A percentile compares a stretch with the other conserved stretches of the same genome.
These are phyloP conservation scores for Mycena capillaripes DNA, from an alignment of 768 basidiomycete genomes.

Conservation along the genomic window DNA sequence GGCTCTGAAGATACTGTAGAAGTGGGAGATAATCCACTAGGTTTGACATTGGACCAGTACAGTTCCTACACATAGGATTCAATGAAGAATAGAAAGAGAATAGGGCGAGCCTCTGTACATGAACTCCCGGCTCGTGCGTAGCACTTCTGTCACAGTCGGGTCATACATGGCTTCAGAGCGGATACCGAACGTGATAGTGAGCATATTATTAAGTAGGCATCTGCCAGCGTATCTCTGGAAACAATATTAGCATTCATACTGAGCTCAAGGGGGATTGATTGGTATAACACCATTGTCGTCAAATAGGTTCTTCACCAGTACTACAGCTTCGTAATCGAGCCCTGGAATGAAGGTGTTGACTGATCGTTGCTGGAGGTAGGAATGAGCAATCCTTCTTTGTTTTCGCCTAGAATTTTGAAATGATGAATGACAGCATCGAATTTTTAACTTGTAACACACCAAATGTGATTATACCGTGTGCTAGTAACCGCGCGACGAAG, in stretches of 20 bases:
- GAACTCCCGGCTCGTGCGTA: neutral
- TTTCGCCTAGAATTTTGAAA: constrained; percentile 54
- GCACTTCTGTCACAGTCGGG: neutral
- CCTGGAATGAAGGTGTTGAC: neutral
- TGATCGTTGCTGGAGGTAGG: constrained; percentile 43
- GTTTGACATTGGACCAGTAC: neutral
- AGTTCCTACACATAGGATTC: neutral
- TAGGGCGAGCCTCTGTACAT: neutral
- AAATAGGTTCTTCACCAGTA: neutral
- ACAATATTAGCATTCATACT: too few species aligned
- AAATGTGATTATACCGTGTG: constrained; percentile 58
- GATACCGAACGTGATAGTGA: neutral
- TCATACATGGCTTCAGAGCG: neutral
- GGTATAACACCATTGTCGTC: neutral
- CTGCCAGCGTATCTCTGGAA: neutral
- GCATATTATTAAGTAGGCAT: neutral
- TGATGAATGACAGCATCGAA: neutral
- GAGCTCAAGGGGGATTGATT: neutral
- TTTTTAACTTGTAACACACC: constrained; percentile 50
- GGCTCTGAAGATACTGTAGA: neutral
- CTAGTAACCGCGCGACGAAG: constrained; percentile 59
- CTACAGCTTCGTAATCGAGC: neutral
- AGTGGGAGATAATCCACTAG: neutral
- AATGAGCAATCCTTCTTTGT: constrained; percentile 56
- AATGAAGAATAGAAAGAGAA: neutral